Percentiles rank a stretch among this genome's conserved stretches.
These are phyloP conservation scores for Penicillium janthinellum DNA, from an alignment of 2,329 filamentous ascomycete species.

Conservation along the genomic window DNA sequence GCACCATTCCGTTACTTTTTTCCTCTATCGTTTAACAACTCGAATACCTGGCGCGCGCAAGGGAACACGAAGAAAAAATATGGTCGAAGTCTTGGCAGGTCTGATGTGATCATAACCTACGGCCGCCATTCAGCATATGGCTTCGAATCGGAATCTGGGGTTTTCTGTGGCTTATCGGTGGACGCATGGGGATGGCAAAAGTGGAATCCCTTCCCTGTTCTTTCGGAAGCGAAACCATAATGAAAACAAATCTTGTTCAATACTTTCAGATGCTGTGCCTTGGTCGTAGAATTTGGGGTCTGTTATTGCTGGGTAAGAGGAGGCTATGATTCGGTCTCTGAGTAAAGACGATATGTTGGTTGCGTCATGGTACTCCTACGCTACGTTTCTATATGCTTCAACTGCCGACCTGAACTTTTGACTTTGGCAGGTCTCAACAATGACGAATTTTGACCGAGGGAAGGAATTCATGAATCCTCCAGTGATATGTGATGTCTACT, in stretches of 20 bases:
- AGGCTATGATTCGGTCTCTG: background rate
- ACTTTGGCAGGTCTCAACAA: background rate
- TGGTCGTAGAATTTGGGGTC: background rate
- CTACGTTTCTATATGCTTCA: background rate
- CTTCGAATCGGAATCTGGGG: constrained; percentile 30
- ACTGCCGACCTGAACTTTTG: background rate
- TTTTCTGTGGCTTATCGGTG: constrained; percentile 25
- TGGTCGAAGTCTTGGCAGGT: constrained; percentile 17
- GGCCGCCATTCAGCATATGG: constrained; percentile 22
- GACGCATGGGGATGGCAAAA: constrained; percentile 32
- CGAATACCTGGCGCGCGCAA: constrained; percentile 29
- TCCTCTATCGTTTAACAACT: constrained; percentile 31
- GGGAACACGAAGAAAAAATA: constrained; percentile 27
- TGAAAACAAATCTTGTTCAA: constrained; percentile 31
- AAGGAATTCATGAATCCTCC: background rate
- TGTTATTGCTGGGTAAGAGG: background rate
- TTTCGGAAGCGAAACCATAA: constrained; percentile 31
- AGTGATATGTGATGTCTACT: background rate
- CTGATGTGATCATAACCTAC: constrained; percentile 11
- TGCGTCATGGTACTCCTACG: background rate
- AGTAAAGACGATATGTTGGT: background rate
- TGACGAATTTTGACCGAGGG: background rate
- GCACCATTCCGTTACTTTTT: constrained; percentile 26
- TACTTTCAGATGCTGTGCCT: constrained; percentile 11
- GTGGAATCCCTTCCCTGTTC: constrained; percentile 27